Evolutionary conservation across 2,329 filamentous ascomycete genomes (phyloP).

Genomic region (Trichoderma atrobrunneum): DNA sequence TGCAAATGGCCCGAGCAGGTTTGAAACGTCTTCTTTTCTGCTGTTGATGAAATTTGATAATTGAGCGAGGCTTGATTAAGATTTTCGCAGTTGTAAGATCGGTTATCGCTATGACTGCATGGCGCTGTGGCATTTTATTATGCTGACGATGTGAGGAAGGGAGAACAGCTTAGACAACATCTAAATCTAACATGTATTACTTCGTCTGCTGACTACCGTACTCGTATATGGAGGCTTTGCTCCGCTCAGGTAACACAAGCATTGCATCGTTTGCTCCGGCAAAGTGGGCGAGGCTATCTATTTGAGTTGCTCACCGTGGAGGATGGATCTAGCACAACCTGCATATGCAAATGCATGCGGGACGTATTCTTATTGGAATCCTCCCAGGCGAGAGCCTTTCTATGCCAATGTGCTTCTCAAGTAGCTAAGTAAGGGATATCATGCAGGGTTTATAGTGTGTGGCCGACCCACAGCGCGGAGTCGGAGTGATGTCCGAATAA

Average conservation of each 20-base stretch:
- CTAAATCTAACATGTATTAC: background rate
- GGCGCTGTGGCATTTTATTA: background rate
- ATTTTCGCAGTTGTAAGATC: background rate
- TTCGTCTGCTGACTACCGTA: background rate
- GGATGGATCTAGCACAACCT: background rate
- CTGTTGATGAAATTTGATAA: background rate
- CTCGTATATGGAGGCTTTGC: background rate
- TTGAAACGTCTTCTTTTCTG: background rate
- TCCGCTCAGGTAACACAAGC: background rate
- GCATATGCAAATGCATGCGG: background rate
- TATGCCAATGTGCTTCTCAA: background rate
- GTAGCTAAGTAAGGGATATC: background rate
- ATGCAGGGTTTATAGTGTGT: background rate
- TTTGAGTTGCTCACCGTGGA: background rate
- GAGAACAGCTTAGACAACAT: no score
- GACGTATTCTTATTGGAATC: background rate
- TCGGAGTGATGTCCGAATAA: background rate
- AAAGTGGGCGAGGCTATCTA: background rate
- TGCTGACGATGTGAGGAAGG: background rate
- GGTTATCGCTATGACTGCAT: background rate
- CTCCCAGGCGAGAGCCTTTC: background rate
- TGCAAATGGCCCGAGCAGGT: background rate
- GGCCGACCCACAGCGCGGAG: background rate
- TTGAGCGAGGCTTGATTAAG: background rate
- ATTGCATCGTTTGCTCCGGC: background rate